Evolutionary conservation across 2,329 filamentous ascomycete genomes (phyloP), one percentile per base, ranked within the genome.

Genomic region (Aspergillus oerlinghausenensis): DNA sequence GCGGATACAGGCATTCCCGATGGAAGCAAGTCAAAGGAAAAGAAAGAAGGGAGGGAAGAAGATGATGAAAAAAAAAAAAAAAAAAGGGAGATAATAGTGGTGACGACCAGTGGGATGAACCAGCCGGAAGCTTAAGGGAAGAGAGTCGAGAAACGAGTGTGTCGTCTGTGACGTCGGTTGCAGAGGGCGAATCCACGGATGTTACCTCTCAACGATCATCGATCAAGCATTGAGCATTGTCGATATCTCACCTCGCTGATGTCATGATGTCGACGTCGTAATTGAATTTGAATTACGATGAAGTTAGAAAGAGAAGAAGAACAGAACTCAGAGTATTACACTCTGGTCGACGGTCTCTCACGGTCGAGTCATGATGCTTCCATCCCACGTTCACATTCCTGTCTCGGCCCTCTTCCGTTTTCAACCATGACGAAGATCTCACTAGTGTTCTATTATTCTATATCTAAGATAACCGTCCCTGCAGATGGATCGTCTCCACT

Each of bases 101-200:
- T 47, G 43, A 47, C 43, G 43, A 14, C 23, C 19, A 47, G 54
- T 63, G 57, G 62, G 60, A 64, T 63, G 59, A 59, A 59, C 40
- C 61, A 59, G 51, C 60, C 64, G 65, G 65, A 68, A 68, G 65
- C 59, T 68, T 66, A 52, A 54, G 52, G 52, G 40, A 43, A 23
- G 40, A 23, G 40, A 43, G 40, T 38, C 6, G 55, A 50, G 50
- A 45, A 29, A 55, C 45, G 45, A 25, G 49, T 54, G 54, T 49
- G 54, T 56, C 58, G 56, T 60, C 59, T 56, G 65, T 72, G 69
- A 71, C 68, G 69, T 71, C 65, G 60, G 63, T 64, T 65, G 60
- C 59, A 64, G 63, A 56, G 60, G 35, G 51, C 56, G 54, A 61
- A 63, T 61, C 63, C 61, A 58, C 55, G 62, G 57, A 60, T 61